Conservation (phyloP, 2,329 filamentous ascomycete genomes). For the Trichoderma guizhouense region DNA sequence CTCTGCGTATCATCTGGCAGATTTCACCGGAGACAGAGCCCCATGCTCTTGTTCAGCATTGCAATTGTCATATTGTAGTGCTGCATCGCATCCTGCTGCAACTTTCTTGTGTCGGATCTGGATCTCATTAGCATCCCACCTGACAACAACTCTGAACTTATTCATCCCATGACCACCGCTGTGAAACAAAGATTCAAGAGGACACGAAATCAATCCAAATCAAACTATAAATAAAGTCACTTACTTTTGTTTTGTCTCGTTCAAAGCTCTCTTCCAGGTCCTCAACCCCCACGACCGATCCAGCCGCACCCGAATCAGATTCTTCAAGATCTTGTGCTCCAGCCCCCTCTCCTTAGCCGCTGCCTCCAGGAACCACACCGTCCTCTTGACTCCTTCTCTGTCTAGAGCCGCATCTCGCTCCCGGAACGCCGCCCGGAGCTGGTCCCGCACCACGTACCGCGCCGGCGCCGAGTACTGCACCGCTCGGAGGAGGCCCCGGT, state of each 20-base stretch:
- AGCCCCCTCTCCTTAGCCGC: constrained; percentile 62
- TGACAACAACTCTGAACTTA: background rate
- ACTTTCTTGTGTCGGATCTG: constrained; percentile 23
- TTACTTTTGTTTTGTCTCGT: constrained; percentile 27
- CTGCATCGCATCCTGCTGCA: constrained; percentile 41
- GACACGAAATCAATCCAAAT: background rate
- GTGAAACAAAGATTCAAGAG: background rate
- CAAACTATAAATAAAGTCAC: constrained; percentile 17
- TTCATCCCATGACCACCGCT: background rate
- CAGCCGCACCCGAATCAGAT: constrained; percentile 47
- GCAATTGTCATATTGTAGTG: constrained; percentile 67
- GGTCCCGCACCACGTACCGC: constrained; percentile 58
- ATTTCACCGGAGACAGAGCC: constrained; percentile 55
- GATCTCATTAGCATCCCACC: background rate
- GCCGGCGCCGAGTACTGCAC: constrained; percentile 69
- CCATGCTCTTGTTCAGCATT: constrained; percentile 73
- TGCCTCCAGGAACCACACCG: constrained; percentile 65
- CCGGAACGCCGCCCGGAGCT: constrained; percentile 58
- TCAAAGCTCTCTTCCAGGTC: constrained; percentile 24
- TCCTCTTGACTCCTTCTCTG: constrained; percentile 55
- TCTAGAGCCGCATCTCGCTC: constrained; percentile 46
- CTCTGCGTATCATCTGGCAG: background rate
- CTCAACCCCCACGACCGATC: constrained; percentile 18
- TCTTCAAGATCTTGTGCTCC: constrained; percentile 71
- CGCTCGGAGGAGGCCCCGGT: constrained; percentile 63